These are phyloP conservation scores for Fusarium sulawesiense DNA, from an alignment of 2,329 filamentous ascomycete genomes.

Conservation along the genomic window DNA sequence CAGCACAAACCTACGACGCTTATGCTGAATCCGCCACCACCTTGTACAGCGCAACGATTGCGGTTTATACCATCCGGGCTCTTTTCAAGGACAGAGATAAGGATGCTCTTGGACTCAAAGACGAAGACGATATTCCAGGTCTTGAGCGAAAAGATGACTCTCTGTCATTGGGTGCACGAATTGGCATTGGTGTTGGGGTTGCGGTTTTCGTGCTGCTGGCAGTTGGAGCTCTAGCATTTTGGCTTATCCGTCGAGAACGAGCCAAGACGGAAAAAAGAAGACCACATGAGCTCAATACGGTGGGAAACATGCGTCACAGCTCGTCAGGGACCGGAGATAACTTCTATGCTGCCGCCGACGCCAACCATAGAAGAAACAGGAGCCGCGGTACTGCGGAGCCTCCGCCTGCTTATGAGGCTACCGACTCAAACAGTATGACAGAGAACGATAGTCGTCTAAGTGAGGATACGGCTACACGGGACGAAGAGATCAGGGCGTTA, in stretches of 20 bases:
- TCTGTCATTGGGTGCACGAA: conserved; percentile 48
- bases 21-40: conserved; percentile 53
- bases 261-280: conserved; percentile 30
- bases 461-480: conserved; percentile 39
- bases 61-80: conserved; percentile 53
- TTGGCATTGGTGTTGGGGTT: conserved; percentile 53
- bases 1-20: conserved; percentile 51
- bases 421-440: conserved; percentile 38
- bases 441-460: conserved; percentile 42
- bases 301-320: conserved; percentile 35
- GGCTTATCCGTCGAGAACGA: conserved; percentile 44
- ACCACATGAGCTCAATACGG: conserved; percentile 41
- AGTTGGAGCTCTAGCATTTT: conserved; percentile 44
- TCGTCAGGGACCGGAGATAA: conserved; percentile 19
- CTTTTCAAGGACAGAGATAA: conserved; percentile 54
- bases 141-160: conserved; percentile 22
- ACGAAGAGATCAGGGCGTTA: conserved; percentile 49
- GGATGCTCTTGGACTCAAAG: conserved; percentile 49
- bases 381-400: conserved; percentile 41
- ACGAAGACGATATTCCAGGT: conserved; percentile 48
- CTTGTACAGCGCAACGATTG: conserved; percentile 52
- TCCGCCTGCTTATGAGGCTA: conserved; percentile 49
- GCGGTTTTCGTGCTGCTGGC: conserved; percentile 47
- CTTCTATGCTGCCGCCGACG: conserved; percentile 32
- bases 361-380: conserved; percentile 28